Percentiles rank a stretch among this genome's conserved stretches.
Conservation (phyloP, 2,329 filamentous ascomycete species). For the Talaromyces verruculosus region DNA sequence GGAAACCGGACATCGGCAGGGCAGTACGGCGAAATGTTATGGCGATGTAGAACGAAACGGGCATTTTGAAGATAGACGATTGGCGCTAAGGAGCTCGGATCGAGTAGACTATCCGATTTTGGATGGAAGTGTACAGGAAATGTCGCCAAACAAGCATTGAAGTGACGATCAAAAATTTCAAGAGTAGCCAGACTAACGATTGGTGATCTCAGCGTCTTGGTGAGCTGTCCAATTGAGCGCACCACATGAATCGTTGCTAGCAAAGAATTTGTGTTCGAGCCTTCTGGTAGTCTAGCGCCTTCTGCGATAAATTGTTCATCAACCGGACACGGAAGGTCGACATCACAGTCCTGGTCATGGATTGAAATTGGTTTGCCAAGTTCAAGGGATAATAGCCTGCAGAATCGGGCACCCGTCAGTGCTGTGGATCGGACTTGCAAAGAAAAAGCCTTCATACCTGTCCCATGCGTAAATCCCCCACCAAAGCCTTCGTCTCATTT, state of each 20-base stretch:
- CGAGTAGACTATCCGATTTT: slow-evolving; percentile 64
- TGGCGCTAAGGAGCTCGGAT: slow-evolving; percentile 72
- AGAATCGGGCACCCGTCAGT: background rate
- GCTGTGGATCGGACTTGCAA: too few relatives aligned
- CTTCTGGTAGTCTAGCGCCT: slow-evolving; percentile 45
- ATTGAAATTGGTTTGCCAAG: slow-evolving; percentile 78
- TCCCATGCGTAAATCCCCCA: slow-evolving; percentile 93
- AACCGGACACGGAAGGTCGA: slow-evolving; percentile 72
- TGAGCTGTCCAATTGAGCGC: slow-evolving; percentile 71
- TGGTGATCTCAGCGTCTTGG: slow-evolving; percentile 67
- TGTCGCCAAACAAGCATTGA: slow-evolving; percentile 69
- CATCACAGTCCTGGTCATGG: slow-evolving; percentile 84
- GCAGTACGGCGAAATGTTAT: slow-evolving; percentile 77
- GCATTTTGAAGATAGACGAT: slow-evolving; percentile 77
- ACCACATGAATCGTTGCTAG: slow-evolving; percentile 79
- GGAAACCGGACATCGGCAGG: slow-evolving; percentile 63
- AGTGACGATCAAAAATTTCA: slow-evolving; percentile 77
- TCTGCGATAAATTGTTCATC: slow-evolving; percentile 68
- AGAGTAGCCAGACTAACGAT: slow-evolving; percentile 67
- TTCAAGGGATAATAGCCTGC: slow-evolving; percentile 71
- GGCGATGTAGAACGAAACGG: slow-evolving; percentile 81
- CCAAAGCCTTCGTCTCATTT: slow-evolving; percentile 87
- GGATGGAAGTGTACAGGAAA: slow-evolving; percentile 76
- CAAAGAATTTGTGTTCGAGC: slow-evolving; percentile 66
- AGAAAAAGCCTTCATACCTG: slow-evolving; percentile 52